Base-by-base conservation (phyloP, 2,329 filamentous ascomycete species). In the Lasiodiplodia sp. region DNA sequence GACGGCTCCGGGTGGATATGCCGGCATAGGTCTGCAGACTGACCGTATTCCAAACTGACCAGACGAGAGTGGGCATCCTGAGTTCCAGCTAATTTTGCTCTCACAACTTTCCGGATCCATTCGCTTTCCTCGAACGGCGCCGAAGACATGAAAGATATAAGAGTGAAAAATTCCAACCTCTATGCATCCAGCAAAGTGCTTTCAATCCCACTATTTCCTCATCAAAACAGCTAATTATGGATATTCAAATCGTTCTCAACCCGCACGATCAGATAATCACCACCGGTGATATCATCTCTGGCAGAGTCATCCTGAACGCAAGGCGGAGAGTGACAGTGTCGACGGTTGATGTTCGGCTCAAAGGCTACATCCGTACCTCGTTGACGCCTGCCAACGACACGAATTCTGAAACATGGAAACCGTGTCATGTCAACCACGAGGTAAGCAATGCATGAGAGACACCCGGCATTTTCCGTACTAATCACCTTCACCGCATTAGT, bases 391-490 rank as follows among this genome's bases (percentile, higher is more conserved):
- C 51, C 11, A 34, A 52, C 37, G 60, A 52, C 14, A 37, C 51
- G 18, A 47, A 63, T 18, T 34, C 40, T 6, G 58, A 62, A 16
- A 62, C 40, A 21, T 51, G 40, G 28, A 63, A 38, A n/a, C 60
- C 60, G 28, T 63, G 37, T 31, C 44, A 63, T 23, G 44, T 37
- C n/a, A 37, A 63, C n/a, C 44, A 63, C 23, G 60, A 63, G 60
- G 60, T 63, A 51, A 44, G 40, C 2, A 18, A 18, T 44, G 16
- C 14, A 44, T 18, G 2, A 8, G 16, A 18, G 7, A 18, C 16
- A 16, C 8, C 16, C 5, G 16, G 16, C 8, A 18, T 44, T 44
- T 18, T 44, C 40, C 40, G 16, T 18, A 23, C 34, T 38, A 57
- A 57, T 10, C 18, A 34, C 14, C 18, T 18, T 11, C 6, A 56